Conservation (phyloP, 306 rosid species). For the Abrus pulchellus region DNA sequence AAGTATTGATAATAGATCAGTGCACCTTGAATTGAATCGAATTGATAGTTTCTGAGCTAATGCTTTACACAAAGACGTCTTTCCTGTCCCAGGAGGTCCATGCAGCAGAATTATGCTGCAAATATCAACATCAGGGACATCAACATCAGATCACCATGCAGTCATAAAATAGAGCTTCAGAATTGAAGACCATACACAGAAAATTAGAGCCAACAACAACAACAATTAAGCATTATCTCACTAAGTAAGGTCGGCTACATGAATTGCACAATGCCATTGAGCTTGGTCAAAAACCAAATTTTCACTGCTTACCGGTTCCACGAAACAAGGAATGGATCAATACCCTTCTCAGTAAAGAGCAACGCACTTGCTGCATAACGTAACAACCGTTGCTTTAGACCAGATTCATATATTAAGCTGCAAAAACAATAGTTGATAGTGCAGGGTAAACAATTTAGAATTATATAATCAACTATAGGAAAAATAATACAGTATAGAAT, state of each 20-base stretch:
- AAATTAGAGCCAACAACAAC: background rate
- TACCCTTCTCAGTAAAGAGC: constrained; percentile 93
- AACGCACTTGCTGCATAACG: constrained; percentile 92
- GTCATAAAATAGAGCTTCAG: constrained; percentile 18
- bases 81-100: constrained; percentile 98
- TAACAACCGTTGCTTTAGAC: constrained; percentile 90
- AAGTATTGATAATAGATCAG: constrained; percentile 31
- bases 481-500: constrained; percentile 24
- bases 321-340: constrained; percentile 90
- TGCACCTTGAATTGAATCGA: constrained; percentile 79
- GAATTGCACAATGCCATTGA: too few relatives aligned
- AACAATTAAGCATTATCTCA: too few relatives aligned
- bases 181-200: constrained; percentile 21
- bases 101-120: constrained; percentile 88
- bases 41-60: constrained; percentile 93
- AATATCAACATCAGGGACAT: constrained; percentile 15
- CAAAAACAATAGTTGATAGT: constrained; percentile 47
- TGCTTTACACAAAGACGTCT: constrained; percentile 96
- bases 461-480: background rate
- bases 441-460: constrained; percentile 33
- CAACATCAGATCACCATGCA: constrained; percentile 21
- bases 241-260: too few relatives aligned
- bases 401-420: constrained; percentile 93
- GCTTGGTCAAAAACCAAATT: background rate
- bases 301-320: constrained; percentile 86